phyloP scores from a whole-genome alignment of 805 yeast genomes.

The Wickerhamomyces bisporus region DNA sequence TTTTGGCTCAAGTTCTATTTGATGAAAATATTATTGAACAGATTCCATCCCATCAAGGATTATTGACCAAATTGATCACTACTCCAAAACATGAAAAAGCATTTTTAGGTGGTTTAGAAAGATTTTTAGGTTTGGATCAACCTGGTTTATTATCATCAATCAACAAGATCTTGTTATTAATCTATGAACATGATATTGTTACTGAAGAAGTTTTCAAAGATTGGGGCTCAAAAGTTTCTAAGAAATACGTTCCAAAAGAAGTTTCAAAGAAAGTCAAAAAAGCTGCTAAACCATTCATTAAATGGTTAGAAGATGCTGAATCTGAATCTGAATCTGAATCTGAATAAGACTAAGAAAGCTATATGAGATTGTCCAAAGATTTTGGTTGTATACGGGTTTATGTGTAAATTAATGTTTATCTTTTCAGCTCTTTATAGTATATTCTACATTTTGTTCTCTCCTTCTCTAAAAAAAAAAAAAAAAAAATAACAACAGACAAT shows the following conservation, averaged over 20 bases:
- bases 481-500: too few species aligned
- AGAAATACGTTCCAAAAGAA: constrained; percentile 91
- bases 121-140: constrained; percentile 79
- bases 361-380: too few species aligned
- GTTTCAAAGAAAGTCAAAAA: constrained; percentile 88
- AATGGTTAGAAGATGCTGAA: constrained; percentile 94
- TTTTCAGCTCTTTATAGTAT: too few species aligned
- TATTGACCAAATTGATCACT: constrained; percentile 71
- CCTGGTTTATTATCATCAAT: constrained; percentile 64
- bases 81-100: constrained; percentile 74
- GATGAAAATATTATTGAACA: constrained; percentile 71
- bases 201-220: constrained; percentile 75
- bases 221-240: constrained; percentile 90
- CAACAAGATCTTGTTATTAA: constrained; percentile 75
- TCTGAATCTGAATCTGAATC: constrained; percentile 51
- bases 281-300: constrained; percentile 92
- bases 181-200: constrained; percentile 79
- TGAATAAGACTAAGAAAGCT: constrained; percentile 25
- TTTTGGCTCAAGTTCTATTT: constrained; percentile 85
- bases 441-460: too few species aligned
- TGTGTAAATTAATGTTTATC: too few species aligned
- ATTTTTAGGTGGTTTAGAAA: constrained; percentile 92
- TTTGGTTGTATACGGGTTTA: too few species aligned
- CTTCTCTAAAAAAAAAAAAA: too few species aligned
- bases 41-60: constrained; percentile 72